These are phyloP conservation scores for Eucalyptus curtisii DNA, from an alignment of 345 rosid species.

Conservation along the genomic window DNA sequence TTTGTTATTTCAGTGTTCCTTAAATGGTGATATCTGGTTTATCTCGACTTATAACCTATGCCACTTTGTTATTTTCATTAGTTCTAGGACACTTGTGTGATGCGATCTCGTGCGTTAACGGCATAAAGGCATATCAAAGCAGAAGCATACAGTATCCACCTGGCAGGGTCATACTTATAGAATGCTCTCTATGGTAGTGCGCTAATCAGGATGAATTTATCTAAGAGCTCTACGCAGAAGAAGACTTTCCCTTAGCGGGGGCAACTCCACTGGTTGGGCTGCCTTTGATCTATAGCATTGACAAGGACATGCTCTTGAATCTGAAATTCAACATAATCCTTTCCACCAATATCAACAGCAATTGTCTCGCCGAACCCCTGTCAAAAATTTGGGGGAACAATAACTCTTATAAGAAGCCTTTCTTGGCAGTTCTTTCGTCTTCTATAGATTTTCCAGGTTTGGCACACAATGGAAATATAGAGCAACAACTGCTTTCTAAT, in stretches of 20 bases:
- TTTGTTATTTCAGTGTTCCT: neutral
- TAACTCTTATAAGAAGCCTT: constrained; percentile 19
- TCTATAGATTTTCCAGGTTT: constrained; percentile 16
- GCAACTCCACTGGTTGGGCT: constrained; percentile 71
- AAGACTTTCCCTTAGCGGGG: constrained; percentile 25
- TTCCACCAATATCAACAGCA: constrained; percentile 37
- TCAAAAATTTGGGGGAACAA: constrained; percentile 1
- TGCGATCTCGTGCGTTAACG: neutral
- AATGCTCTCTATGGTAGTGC: neutral
- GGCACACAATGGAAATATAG: constrained; percentile 5
- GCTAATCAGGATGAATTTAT: neutral
- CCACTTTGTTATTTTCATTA: neutral
- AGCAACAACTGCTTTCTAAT: neutral
- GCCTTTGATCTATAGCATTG: constrained; percentile 70
- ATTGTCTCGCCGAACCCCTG: too few species aligned
- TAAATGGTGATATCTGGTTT: neutral
- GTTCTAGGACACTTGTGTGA: neutral
- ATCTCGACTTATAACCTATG: neutral
- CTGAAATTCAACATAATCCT: constrained; percentile 24
- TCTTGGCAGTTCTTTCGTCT: constrained; percentile 33
- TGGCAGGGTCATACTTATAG: neutral
- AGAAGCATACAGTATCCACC: neutral
- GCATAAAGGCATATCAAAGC: neutral
- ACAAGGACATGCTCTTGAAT: constrained; percentile 28
- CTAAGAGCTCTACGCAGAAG: neutral